phyloP scores from a whole-genome alignment of 768 basidiomycete genomes.

The Suillus weaverae region DNA sequence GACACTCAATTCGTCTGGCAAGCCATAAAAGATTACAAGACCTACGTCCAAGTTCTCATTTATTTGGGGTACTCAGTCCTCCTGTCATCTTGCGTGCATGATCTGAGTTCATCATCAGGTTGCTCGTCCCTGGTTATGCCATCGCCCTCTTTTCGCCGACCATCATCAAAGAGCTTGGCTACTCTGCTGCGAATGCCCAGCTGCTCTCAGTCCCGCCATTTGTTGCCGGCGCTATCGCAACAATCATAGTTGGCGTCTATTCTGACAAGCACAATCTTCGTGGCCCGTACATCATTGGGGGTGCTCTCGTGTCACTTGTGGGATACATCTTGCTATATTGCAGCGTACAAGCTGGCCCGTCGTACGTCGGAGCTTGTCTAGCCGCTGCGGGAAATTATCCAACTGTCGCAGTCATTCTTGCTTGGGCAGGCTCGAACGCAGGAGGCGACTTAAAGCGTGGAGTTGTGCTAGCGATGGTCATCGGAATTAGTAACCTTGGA shows the following conservation, averaged over 20 bases:
- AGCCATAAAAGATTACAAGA: conserved; percentile 48
- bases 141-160: conserved; percentile 53
- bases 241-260: conserved; percentile 40
- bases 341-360: conserved; percentile 21
- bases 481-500: conserved; percentile 55
- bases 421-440: conserved; percentile 56
- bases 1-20: conserved; percentile 47
- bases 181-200: conserved; percentile 50
- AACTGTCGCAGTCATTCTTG: conserved; percentile 45
- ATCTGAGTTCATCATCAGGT: conserved; percentile 21
- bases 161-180: conserved; percentile 51
- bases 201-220: conserved; percentile 50
- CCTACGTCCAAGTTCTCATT: conserved; percentile 33
- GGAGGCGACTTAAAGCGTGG: conserved; percentile 57
- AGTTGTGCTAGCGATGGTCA: conserved; percentile 52
- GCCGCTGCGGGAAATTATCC: conserved; percentile 58
- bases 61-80: conserved; percentile 39
- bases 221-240: conserved; percentile 43
- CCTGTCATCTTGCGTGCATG: conserved; percentile 4
- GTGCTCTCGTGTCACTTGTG: conserved; percentile 43
- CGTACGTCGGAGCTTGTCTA: conserved; percentile 49
- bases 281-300: conserved; percentile 50
- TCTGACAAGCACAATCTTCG: conserved; percentile 44
- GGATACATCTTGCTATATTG: conserved; percentile 56
- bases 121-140: conserved; percentile 47